phyloP scores from a whole-genome alignment of 2,329 filamentous ascomycete species.

The Colletotrichum gigasporum region DNA sequence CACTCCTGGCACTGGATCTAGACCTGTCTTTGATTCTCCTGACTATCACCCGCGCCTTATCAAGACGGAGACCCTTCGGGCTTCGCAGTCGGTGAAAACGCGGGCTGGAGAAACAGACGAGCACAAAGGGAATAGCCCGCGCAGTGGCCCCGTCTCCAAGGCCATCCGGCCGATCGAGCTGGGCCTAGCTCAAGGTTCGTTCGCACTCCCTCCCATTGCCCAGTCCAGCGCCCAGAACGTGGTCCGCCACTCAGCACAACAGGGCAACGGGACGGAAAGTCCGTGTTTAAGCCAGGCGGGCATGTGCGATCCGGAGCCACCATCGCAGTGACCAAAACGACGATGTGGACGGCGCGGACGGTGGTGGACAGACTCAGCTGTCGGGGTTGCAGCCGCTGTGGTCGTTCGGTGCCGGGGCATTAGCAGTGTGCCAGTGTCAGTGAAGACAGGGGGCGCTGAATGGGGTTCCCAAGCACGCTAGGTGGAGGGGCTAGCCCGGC shows the following conservation, averaged over 20 bases:
- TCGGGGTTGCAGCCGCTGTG: not conserved
- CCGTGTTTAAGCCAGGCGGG: not conserved
- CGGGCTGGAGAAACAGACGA: not conserved
- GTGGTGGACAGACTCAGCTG: constrained; percentile 3
- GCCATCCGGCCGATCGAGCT: not conserved
- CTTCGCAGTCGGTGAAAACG: constrained; percentile 13
- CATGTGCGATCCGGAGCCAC: constrained; percentile 19
- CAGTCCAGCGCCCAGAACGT: not conserved
- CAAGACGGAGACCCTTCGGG: not conserved
- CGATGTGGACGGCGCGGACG: not conserved
- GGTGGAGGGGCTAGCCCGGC: not conserved
- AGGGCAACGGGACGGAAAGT: constrained; percentile 4
- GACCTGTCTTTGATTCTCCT: constrained; percentile 6
- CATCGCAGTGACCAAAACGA: not conserved
- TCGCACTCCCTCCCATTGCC: not conserved
- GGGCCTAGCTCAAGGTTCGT: not conserved
- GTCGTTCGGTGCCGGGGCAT: constrained; percentile 13
- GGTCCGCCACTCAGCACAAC: not conserved
- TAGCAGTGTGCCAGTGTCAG: not conserved
- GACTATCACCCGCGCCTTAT: not conserved
- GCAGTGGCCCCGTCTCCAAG: constrained; percentile 3
- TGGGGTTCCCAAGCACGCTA: not conserved
- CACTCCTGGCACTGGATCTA: not conserved
- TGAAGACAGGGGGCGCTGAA: not conserved
- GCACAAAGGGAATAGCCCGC: constrained; percentile 3